Evolutionary conservation across 768 basidiomycete species (phyloP).

Genomic region (Mycena olivaceomarginata): DNA sequence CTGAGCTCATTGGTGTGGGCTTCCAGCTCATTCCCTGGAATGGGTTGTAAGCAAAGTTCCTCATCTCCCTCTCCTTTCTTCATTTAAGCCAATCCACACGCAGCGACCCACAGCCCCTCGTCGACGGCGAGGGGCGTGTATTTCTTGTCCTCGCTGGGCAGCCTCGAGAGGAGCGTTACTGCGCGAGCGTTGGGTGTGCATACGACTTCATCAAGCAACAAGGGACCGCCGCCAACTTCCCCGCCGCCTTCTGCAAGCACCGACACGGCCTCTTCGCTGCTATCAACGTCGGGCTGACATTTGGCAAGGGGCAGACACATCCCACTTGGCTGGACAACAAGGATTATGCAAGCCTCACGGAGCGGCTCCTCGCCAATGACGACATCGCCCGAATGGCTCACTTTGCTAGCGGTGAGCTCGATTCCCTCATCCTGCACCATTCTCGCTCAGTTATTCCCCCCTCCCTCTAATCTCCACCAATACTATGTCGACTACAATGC

Average conservation of each 20-base stretch:
- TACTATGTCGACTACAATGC: neutral
- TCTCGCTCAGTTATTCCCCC: neutral
- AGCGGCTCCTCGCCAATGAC: neutral
- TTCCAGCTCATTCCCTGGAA: slow-evolving; percentile 12
- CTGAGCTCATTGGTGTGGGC: neutral
- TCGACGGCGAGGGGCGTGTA: slow-evolving; percentile 2
- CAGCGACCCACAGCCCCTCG: neutral
- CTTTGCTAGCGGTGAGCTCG: slow-evolving; percentile 12
- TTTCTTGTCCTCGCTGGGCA: slow-evolving; percentile 4
- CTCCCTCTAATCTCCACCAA: neutral
- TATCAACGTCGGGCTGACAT: neutral
- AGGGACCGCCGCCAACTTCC: neutral
- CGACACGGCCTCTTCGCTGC: slow-evolving; percentile 19
- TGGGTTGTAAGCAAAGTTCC: neutral
- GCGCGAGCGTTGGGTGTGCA: neutral
- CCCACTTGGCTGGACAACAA: neutral
- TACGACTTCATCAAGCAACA: neutral
- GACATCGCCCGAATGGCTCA: neutral
- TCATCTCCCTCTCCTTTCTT: too few relatives aligned
- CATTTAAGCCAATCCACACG: neutral
- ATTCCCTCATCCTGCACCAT: neutral
- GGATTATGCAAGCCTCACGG: neutral
- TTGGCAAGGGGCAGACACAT: neutral
- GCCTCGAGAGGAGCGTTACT: neutral
- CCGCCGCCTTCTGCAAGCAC: neutral